These are phyloP conservation scores for Plasmodium gonderi DNA, from an alignment of 169 alveolate genomes.

Conservation along the genomic window DNA sequence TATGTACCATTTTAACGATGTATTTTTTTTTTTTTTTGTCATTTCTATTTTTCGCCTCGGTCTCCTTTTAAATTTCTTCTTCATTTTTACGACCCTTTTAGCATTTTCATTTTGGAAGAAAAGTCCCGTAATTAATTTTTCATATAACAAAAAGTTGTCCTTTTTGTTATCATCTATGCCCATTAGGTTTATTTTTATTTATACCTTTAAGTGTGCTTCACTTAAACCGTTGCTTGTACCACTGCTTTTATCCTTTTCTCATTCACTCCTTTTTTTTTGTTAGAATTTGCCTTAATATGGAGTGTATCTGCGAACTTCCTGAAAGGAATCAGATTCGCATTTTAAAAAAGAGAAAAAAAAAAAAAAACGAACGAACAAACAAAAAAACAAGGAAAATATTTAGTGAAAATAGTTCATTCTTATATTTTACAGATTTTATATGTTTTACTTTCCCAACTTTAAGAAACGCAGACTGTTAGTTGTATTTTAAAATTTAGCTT, in stretches of 20 bases:
- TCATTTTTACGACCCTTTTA: neutral
- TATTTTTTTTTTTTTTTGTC: neutral
- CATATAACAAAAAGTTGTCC: neutral
- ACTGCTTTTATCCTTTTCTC: too few relatives aligned
- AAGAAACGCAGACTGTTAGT: neutral
- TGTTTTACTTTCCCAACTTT: neutral
- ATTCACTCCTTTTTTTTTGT: neutral
- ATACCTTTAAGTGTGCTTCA: neutral
- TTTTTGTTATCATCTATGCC: neutral
- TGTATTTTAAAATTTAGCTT: neutral
- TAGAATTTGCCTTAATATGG: too few relatives aligned
- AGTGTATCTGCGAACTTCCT: too few relatives aligned
- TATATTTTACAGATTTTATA: neutral
- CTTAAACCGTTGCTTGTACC: too few relatives aligned
- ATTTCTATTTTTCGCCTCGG: neutral
- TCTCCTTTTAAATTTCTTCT: neutral
- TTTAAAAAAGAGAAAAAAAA: too few relatives aligned
- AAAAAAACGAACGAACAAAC: too few relatives aligned
- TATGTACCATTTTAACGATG: neutral
- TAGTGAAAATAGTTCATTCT: neutral
- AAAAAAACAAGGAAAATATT: neutral
- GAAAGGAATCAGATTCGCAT: too few relatives aligned
- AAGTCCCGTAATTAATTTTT: neutral
- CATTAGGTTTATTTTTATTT: neutral
- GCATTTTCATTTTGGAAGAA: neutral